Conservation (phyloP, 345 rosid species). For the Eucalyptus sideroxylon region DNA sequence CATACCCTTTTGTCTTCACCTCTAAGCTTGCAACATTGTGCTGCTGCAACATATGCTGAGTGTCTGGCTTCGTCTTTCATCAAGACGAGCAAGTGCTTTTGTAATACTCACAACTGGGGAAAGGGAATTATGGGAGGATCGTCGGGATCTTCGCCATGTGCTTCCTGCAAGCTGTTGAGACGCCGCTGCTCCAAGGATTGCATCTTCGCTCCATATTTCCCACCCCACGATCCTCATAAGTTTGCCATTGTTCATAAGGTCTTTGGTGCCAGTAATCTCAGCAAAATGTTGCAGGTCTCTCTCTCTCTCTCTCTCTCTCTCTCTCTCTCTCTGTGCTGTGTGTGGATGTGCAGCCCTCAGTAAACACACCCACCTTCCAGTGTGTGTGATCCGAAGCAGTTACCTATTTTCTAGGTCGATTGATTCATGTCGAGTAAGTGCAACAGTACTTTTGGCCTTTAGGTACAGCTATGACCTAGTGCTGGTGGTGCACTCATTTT, state of each 20-base stretch:
- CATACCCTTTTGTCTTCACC: background rate
- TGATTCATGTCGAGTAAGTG: background rate
- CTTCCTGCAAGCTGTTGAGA: conserved; percentile 58
- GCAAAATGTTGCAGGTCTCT: conserved; percentile 63
- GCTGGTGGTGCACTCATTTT: background rate
- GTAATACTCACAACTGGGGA: background rate
- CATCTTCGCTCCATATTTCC: conserved; percentile 60
- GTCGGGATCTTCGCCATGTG: conserved; percentile 31
- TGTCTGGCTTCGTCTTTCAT: background rate
- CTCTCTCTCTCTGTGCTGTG: background rate
- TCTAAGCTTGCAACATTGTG: background rate
- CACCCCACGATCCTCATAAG: conserved; percentile 50
- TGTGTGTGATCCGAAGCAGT: background rate
- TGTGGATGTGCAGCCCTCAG: background rate
- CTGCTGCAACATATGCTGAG: background rate
- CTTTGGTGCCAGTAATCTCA: conserved; percentile 62
- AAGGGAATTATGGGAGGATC: conserved; percentile 16
- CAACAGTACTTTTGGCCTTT: background rate
- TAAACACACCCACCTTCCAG: background rate
- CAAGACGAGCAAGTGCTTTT: background rate
- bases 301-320: background rate
- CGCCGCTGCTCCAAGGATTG: conserved; percentile 63
- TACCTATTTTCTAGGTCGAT: background rate
- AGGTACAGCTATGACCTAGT: background rate
- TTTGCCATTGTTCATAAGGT: conserved; percentile 63